Evolutionary conservation across 345 rosid genomes (phyloP), one percentile per base, ranked within the genome.

Genomic region (Aquilaria sinensis): DNA sequence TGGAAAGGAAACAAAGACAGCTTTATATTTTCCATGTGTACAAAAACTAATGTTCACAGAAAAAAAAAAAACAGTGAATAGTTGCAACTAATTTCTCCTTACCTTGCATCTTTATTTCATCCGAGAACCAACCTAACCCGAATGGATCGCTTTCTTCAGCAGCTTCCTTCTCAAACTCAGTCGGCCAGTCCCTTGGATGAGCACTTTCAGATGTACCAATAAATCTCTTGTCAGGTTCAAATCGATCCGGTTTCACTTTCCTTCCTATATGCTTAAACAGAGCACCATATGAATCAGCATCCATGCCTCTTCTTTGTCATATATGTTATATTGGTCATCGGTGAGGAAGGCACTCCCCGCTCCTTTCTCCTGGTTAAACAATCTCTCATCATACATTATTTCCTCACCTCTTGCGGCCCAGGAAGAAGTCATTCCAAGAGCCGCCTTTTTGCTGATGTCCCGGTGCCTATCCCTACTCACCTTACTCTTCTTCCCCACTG

Each of bases 401-500:
- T 94, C 98, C 37, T 96, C 97, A 2, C 89, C 96, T 79, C 80
- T 82, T 45, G 72, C 85, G 7, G 76, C 79, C 53, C 98, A 97
- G 0, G 91, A 71, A 51, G 92, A 78, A 16, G 97, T 97, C 99
- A 90, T 90, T 57, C 96, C 96, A 43, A 90, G 92, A 60, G 97
- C 99, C 55, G 88, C 89, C 68, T 87, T 88, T 85, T 94, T 97
- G 63, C 97, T 89, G 67, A 92, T 65, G 62, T 92, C 98, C 71
- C 97, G 87, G 63, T 89, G 97, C 58, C 97, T 82, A 56, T 90
- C 99, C 68, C 97, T 82, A 0, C 88, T 85, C 70, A 86, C 86
- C 86, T 94, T 90, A 70, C 96, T 94, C 77, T 90, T 94, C 85
- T 94, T 94, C 16, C 99, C 99, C 96, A 86, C 78, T 0, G 97